Evolutionary conservation across 2,329 filamentous ascomycete genomes (phyloP).

Genomic region (Fusarium sp.): DNA sequence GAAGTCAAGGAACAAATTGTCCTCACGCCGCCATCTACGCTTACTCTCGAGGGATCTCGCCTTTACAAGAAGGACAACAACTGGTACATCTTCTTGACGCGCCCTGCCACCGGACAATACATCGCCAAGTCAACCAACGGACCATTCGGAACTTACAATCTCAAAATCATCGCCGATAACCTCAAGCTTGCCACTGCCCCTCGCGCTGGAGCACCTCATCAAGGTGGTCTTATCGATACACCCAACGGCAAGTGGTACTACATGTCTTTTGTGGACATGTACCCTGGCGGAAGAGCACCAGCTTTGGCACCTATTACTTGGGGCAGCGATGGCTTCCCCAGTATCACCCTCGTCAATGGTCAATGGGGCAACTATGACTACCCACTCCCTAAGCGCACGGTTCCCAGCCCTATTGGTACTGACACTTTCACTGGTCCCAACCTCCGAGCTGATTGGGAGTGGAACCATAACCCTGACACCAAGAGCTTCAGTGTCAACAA

Average conservation of each 20-base stretch:
- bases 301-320: constrained; percentile 59
- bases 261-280: constrained; percentile 62
- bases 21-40: neutral
- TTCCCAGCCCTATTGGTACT: neutral
- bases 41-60: constrained; percentile 57
- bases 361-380: constrained; percentile 11
- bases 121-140: constrained; percentile 54
- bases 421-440: neutral
- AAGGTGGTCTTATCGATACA: constrained; percentile 63
- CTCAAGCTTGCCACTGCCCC: constrained; percentile 51
- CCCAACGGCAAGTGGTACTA: constrained; percentile 64
- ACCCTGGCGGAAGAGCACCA: constrained; percentile 64
- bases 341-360: neutral
- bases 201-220: constrained; percentile 56
- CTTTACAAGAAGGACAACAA: constrained; percentile 63
- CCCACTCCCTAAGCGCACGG: neutral
- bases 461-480: constrained; percentile 8
- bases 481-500: constrained; percentile 5
- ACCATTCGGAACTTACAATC: constrained; percentile 60
- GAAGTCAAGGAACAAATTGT: constrained; percentile 16
- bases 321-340: constrained; percentile 2
- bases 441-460: constrained; percentile 5
- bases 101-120: constrained; percentile 54
- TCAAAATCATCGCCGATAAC: constrained; percentile 50
- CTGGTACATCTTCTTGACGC: constrained; percentile 62